Evolutionary conservation across 2,329 filamentous ascomycete species (phyloP).

Genomic region (Aspergillus eucalypticola): DNA sequence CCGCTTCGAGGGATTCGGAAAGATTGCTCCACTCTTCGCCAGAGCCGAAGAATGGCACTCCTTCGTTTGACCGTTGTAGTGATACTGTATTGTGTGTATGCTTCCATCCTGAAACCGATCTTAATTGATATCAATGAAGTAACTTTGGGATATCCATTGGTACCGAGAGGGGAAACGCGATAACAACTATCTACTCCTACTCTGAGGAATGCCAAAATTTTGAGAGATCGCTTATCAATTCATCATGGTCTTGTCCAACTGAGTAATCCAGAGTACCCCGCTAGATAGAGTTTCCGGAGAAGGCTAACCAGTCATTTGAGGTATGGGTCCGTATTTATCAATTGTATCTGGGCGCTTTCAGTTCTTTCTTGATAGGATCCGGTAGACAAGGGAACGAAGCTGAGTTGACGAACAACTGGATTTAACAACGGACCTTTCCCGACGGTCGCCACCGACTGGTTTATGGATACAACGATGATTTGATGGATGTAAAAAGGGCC

Average conservation of each 20-base stretch:
- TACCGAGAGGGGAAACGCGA: background rate
- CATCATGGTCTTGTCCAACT: background rate
- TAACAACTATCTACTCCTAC: background rate
- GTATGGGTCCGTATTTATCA: constrained; percentile 3
- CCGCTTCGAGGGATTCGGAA: constrained; percentile 14
- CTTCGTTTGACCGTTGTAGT: constrained; percentile 10
- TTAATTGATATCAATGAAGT: constrained; percentile 5
- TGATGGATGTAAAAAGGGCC: constrained; percentile 1
- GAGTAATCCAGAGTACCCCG: constrained; percentile 7
- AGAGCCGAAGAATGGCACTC: constrained; percentile 21
- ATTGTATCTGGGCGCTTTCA: background rate
- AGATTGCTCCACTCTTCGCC: constrained; percentile 11
- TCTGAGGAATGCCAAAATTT: constrained; percentile 2
- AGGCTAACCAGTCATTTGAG: constrained; percentile 10
- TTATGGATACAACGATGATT: background rate
- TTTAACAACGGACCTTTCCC: constrained; percentile 7
- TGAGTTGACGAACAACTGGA: constrained; percentile 13
- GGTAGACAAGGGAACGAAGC: constrained; percentile 11
- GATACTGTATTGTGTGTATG: background rate
- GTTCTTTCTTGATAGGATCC: constrained; percentile 16
- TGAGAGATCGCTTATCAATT: background rate
- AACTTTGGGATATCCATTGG: constrained; percentile 5
- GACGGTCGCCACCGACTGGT: constrained; percentile 13
- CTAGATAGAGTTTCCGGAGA: constrained; percentile 12
- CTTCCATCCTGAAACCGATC: constrained; percentile 15